Base-by-base conservation (phyloP, 257 asterid genomes). In the Agastache rugosa region DNA sequence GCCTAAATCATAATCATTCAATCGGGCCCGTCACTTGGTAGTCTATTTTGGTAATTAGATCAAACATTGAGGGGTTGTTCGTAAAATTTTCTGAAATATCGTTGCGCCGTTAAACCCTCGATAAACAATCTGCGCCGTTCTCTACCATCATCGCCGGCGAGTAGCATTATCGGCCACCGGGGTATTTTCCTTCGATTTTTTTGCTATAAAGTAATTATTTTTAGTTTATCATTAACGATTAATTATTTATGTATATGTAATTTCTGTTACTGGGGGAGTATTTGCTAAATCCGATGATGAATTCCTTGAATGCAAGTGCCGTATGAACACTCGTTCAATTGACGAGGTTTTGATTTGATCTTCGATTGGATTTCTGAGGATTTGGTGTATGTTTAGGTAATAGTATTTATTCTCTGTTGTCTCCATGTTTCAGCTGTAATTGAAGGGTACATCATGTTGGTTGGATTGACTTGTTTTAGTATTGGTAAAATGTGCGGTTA, bases 291-390 rank as follows among this genome's bases (percentile, higher is more conserved):
- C 76, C 79, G 23, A 73, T 73, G 72, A 79, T 68, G 83, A 74
- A 59, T 16, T 44, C 60, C 39, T 35, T 45, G 39, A 69, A 56
- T 73, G 73, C 83, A 73, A 79, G 83, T 73, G 83, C 76, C 79
- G 76, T 79, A 79, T 79, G 83, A 79, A 71, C 29, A 61, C 67
- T 73, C 79, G 79, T 67, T 8, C 22, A 39, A 67, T 41, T 16
- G 54, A 37, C 72, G 72, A 41, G 67, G 69, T 66, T 50, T n/a
- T 78, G 82, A 78, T 78, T 67, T 37, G 39, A 73, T 37, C 42
- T 35, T 34, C 55, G 25, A 47, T 59, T 29, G 75, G 68, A 29
- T 78, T 67, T 73, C 82, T 78, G 76, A 78, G 79, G 79, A 61
- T 73, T 67, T 73, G 15, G 20, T n/a, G 59, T 72, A 72, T 35